A percentile compares a stretch with the other conserved stretches of the same genome.
Evolutionary conservation across 768 basidiomycete genomes (phyloP).

Genomic region (Mrakia gelida): DNA sequence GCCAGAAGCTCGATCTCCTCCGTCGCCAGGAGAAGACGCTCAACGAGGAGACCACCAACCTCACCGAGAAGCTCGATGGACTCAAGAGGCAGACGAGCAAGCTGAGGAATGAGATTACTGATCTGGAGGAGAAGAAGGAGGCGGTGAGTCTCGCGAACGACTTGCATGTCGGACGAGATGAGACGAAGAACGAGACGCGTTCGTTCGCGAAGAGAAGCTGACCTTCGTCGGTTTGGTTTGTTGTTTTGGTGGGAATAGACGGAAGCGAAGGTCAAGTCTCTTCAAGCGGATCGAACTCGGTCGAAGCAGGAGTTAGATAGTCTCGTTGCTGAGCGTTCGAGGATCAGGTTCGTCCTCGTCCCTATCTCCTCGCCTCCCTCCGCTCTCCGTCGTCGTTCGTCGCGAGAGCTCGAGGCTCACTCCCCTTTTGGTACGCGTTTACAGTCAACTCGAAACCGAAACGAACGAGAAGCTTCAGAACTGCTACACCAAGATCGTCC

Average conservation of each 20-base stretch:
- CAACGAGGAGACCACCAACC: constrained; percentile 46
- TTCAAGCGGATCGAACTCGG: constrained; percentile 60
- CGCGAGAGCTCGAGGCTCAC: neutral
- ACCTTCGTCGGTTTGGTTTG: no score
- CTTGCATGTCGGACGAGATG: no score
- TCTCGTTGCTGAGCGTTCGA: constrained; percentile 72
- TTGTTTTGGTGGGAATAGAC: constrained; percentile 32
- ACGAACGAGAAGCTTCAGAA: constrained; percentile 84
- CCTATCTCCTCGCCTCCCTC: constrained; percentile 1
- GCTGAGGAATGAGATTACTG: constrained; percentile 41
- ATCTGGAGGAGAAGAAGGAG: constrained; percentile 51
- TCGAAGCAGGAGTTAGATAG: constrained; percentile 72
- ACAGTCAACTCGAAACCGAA: constrained; percentile 82
- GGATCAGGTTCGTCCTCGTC: constrained; percentile 62
- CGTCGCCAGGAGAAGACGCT: constrained; percentile 74
- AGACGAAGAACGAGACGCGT: no score
- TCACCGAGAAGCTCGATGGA: constrained; percentile 66
- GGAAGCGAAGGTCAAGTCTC: constrained; percentile 56
- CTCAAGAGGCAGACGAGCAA: constrained; percentile 58
- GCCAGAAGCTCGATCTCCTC: constrained; percentile 75
- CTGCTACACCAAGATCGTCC: constrained; percentile 74
- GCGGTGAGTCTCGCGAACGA: constrained; percentile 51
- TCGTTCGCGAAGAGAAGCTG: no score
- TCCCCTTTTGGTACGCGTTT: neutral
- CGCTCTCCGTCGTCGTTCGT: neutral